A percentile compares a stretch with the other conserved stretches of the same genome.
Conservation (phyloP, 805 yeast species). For the Kockiozyma suomiensis region DNA sequence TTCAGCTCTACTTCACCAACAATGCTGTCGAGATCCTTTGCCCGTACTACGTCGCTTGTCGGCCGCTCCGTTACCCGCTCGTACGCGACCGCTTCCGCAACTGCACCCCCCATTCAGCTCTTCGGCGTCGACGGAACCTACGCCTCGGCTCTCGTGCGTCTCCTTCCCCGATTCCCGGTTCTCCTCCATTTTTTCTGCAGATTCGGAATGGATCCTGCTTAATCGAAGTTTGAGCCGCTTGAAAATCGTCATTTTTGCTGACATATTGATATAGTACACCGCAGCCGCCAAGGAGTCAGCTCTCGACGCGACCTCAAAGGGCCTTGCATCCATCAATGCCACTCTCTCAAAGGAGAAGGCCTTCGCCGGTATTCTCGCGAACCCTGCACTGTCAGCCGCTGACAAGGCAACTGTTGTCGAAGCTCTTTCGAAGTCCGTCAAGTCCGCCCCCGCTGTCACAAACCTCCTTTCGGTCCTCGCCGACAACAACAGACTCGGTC, state of each 20-base stretch:
- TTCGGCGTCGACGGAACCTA: conserved; percentile 96
- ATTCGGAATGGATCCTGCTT: not conserved
- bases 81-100: conserved; percentile 54
- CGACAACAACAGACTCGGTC: conserved; percentile 87
- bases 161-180: not conserved
- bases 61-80: conserved; percentile 23
- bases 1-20: not conserved
- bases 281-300: conserved; percentile 85
- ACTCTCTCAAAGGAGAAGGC: conserved; percentile 65
- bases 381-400: conserved; percentile 79
- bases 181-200: not conserved
- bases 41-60: conserved; percentile 22
- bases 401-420: conserved; percentile 75
- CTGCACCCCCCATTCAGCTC: conserved; percentile 81
- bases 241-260: not conserved
- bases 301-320: conserved; percentile 67
- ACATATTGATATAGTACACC: conserved; percentile 51
- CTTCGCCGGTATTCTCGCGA: conserved; percentile 61
- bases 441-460: conserved; percentile 66
- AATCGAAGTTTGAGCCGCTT: not conserved
- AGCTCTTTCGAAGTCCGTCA: conserved; percentile 52
- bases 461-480: conserved; percentile 85
- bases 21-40: conserved; percentile 21
- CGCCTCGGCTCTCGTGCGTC: conserved; percentile 73
- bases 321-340: conserved; percentile 60